Percentiles rank a stretch among this genome's conserved stretches.
phyloP scores from a whole-genome alignment of 805 yeast genomes.

The Sugiyamaella marilandica region DNA sequence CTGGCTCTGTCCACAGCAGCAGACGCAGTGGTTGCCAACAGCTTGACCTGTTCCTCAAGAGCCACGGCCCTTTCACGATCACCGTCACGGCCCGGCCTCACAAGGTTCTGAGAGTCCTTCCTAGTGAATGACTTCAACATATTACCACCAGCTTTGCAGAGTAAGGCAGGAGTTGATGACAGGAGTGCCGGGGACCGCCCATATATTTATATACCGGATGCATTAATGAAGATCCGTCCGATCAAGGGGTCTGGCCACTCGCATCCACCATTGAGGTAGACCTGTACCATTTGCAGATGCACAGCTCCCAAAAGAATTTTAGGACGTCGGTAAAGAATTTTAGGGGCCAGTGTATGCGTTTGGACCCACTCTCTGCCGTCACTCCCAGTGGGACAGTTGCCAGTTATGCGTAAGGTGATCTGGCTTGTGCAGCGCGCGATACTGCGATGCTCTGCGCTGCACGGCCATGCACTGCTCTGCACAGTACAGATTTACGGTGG shows the following conservation, averaged over 20 bases:
- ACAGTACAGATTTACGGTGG: not conserved
- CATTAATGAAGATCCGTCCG: not conserved
- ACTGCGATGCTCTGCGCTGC: too few relatives aligned
- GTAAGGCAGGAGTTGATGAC: conserved; percentile 1
- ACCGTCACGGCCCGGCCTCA: conserved; percentile 25
- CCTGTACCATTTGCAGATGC: not conserved
- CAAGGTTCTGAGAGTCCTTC: conserved; percentile 10
- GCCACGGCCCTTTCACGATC: conserved; percentile 22
- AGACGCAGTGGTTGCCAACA: conserved; percentile 23
- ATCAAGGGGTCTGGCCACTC: not conserved
- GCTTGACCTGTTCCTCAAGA: conserved; percentile 24
- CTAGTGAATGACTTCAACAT: not conserved
- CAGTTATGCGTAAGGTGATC: too few relatives aligned
- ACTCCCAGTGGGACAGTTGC: too few relatives aligned
- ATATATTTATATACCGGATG: conserved; percentile 1
- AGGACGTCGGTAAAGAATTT: too few relatives aligned
- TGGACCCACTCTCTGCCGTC: too few relatives aligned
- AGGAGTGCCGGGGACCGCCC: not conserved
- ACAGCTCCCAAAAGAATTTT: not conserved
- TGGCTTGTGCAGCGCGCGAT: too few relatives aligned
- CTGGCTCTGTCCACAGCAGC: conserved; percentile 23
- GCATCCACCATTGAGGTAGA: too few relatives aligned
- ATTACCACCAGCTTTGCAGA: not conserved
- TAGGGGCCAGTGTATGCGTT: too few relatives aligned
- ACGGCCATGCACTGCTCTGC: too few relatives aligned